Evolutionary conservation across 768 basidiomycete species (phyloP).

Genomic region (Rhizopogon vulgaris): DNA sequence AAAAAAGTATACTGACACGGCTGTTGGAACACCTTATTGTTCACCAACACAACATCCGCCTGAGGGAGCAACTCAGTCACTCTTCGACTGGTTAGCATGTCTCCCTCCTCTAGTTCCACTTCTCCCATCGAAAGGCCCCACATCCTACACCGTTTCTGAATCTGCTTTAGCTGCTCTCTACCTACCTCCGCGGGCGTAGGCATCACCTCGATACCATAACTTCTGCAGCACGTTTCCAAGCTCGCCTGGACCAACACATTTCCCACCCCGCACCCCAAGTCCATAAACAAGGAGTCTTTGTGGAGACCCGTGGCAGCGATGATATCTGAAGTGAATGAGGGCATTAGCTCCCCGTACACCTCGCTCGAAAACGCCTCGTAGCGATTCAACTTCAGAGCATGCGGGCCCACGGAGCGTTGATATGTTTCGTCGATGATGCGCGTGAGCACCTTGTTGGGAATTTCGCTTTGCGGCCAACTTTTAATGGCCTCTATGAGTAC

Average conservation of each 20-base stretch:
- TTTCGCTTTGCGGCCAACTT: slow-evolving; percentile 44
- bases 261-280: slow-evolving; percentile 82
- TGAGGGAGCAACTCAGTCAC: slow-evolving; percentile 65
- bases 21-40: slow-evolving; percentile 80
- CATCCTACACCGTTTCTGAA: slow-evolving; percentile 74
- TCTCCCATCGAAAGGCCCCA: slow-evolving; percentile 81
- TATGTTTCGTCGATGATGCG: slow-evolving; percentile 88
- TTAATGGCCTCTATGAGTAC: slow-evolving; percentile 40
- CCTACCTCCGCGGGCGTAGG: slow-evolving; percentile 79
- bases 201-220: slow-evolving; percentile 80
- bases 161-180: slow-evolving; percentile 65
- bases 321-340: slow-evolving; percentile 56
- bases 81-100: slow-evolving; percentile 69
- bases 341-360: slow-evolving; percentile 89
- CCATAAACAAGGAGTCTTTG: slow-evolving; percentile 64
- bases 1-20: slow-evolving; percentile 45
- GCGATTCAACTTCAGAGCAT: slow-evolving; percentile 70
- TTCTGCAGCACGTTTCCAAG: slow-evolving; percentile 70
- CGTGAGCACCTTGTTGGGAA: slow-evolving; percentile 63
- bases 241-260: slow-evolving; percentile 81
- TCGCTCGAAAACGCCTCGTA: slow-evolving; percentile 82
- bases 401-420: slow-evolving; percentile 88
- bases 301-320: slow-evolving; percentile 44
- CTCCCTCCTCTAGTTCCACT: slow-evolving; percentile 75
- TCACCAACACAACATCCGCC: slow-evolving; percentile 90